A percentile compares a stretch with the other conserved stretches of the same genome.
These are phyloP conservation scores for Rubia peregrina DNA, from an alignment of 305 asterid genomes.

Conservation along the genomic window DNA sequence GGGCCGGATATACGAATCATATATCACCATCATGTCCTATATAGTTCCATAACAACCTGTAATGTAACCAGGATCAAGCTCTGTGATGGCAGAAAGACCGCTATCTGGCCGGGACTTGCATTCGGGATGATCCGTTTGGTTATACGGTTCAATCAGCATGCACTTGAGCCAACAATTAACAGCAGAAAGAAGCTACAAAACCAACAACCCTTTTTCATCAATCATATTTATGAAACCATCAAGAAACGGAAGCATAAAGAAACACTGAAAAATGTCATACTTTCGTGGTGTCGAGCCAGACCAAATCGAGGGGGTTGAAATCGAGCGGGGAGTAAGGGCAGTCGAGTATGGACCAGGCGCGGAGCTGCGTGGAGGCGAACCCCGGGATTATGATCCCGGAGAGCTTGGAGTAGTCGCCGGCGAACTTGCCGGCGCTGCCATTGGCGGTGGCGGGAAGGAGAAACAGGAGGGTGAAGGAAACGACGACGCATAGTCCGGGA, in stretches of 20 bases:
- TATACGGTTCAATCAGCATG: constrained; percentile 82
- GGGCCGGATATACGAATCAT: no score
- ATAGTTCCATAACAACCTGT: constrained; percentile 42
- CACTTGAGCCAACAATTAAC: constrained; percentile 98
- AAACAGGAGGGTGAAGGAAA: constrained; percentile 31
- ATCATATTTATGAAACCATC: neutral
- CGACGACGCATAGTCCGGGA: constrained; percentile 28
- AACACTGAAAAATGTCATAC: constrained; percentile 22
- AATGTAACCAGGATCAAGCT: constrained; percentile 97
- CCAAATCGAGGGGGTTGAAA: constrained; percentile 95
- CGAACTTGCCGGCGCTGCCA: constrained; percentile 33
- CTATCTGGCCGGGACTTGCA: constrained; percentile 99
- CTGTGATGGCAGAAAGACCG: constrained; percentile 97
- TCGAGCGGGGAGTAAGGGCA: constrained; percentile 96
- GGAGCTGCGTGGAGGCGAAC: constrained; percentile 86
- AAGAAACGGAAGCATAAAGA: neutral
- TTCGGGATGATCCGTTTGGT: constrained; percentile 93
- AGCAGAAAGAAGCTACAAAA: constrained; percentile 90
- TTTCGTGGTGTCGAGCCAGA: constrained; percentile 94
- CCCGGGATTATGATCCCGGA: constrained; percentile 96
- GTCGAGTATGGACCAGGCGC: constrained; percentile 97
- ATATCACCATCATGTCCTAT: no score
- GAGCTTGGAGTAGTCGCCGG: constrained; percentile 45
- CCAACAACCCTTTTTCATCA: neutral
- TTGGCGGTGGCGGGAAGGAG: constrained; percentile 24